These are phyloP conservation scores for Cairneyella variabilis DNA, from an alignment of 495 filamentous ascomycete genomes.

Conservation along the genomic window DNA sequence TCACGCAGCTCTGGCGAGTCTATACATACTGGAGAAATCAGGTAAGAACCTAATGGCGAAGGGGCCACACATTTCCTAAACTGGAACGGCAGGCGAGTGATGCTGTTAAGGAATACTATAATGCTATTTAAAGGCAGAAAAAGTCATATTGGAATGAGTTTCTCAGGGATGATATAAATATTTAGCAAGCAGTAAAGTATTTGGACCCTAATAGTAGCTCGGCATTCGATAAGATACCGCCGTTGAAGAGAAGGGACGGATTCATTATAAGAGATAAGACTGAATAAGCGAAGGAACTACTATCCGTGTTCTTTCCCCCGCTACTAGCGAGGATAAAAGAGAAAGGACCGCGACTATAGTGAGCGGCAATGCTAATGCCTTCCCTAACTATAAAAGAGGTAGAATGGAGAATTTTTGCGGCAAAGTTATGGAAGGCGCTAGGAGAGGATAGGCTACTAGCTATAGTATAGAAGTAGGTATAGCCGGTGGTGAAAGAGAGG, in stretches of 20 bases:
- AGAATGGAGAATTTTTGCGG: conserved; percentile 16
- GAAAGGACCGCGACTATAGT: conserved; percentile 17
- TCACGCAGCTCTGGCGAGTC: conserved; percentile 13
- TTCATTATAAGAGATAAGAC: conserved; percentile 17
- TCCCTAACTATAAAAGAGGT: conserved; percentile 25
- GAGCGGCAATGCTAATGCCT: background rate
- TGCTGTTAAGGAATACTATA: conserved; percentile 21
- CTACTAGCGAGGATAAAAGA: conserved; percentile 12
- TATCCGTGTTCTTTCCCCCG: conserved; percentile 29
- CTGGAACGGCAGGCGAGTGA: conserved; percentile 8
- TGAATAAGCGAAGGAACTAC: conserved; percentile 16
- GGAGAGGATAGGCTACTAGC: conserved; percentile 27
- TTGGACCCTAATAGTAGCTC: conserved; percentile 7
- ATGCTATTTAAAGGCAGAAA: conserved; percentile 9
- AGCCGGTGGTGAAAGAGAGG: conserved; percentile 28
- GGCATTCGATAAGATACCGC: conserved; percentile 20
- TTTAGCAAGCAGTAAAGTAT: conserved; percentile 21
- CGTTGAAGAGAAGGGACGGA: conserved; percentile 14
- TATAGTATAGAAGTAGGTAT: conserved; percentile 21
- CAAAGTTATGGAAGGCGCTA: conserved; percentile 24
- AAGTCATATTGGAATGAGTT: conserved; percentile 18
- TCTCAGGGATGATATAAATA: conserved; percentile 16
- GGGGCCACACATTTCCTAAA: background rate
- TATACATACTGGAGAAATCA: conserved; percentile 22
- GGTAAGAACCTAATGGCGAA: conserved; percentile 1